Evolutionary conservation across 2,329 filamentous ascomycete species (phyloP).

Genomic region (Bipolaris sorokiniana): DNA sequence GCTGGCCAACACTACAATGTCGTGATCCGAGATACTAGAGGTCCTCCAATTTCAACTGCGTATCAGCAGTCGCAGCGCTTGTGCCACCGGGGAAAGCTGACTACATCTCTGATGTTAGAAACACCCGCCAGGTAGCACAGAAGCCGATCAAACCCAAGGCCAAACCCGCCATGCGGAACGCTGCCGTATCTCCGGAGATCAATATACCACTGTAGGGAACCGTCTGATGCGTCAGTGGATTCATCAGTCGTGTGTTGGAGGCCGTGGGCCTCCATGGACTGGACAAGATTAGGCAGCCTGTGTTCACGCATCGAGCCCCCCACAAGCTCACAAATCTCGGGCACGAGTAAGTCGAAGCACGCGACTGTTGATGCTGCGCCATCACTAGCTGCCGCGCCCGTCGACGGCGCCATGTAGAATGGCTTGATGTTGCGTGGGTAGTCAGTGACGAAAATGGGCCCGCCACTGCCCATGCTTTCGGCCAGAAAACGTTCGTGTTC

Average conservation of each 20-base stretch:
- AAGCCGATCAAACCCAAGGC: slow-evolving; percentile 86
- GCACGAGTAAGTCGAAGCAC: slow-evolving; percentile 89
- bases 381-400: slow-evolving; percentile 15
- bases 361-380: slow-evolving; percentile 66
- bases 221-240: slow-evolving; percentile 27
- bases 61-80: slow-evolving; percentile 59
- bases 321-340: slow-evolving; percentile 83
- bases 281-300: slow-evolving; percentile 68
- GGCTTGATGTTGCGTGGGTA: slow-evolving; percentile 91
- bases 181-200: slow-evolving; percentile 91
- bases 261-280: slow-evolving; percentile 73
- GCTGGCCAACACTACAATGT: slow-evolving; percentile 9
- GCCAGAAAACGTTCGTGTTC: slow-evolving; percentile 94
- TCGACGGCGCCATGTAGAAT: slow-evolving; percentile 78
- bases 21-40: slow-evolving; percentile 13
- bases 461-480: slow-evolving; percentile 64
- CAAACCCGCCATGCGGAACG: slow-evolving; percentile 89
- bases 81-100: slow-evolving; percentile 80
- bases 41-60: slow-evolving; percentile 9
- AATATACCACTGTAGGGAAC: slow-evolving; percentile 77
- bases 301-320: slow-evolving; percentile 91
- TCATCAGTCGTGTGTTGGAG: slow-evolving; percentile 53
- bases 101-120: slow-evolving; percentile 81
- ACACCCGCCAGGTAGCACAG: slow-evolving; percentile 83
- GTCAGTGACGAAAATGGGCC: slow-evolving; percentile 87